These are phyloP conservation scores for Trichosanthes cucumerina DNA, from an alignment of 306 rosid species.

Conservation along the genomic window DNA sequence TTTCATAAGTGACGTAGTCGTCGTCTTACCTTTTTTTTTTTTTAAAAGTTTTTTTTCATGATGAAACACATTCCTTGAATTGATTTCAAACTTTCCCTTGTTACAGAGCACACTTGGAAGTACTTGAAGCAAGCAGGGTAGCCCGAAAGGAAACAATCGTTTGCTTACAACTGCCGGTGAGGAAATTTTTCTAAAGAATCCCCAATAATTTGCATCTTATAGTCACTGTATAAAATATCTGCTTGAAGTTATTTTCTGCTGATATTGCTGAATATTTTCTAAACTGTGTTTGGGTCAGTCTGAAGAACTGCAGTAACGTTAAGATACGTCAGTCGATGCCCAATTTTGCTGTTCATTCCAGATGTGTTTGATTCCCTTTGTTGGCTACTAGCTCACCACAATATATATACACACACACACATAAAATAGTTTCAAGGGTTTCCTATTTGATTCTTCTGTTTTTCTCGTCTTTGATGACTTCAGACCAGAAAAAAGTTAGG, in stretches of 20 bases:
- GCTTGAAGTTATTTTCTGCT: neutral
- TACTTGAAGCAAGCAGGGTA: neutral
- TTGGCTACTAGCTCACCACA: neutral
- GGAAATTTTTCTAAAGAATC: neutral
- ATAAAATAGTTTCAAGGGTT: neutral
- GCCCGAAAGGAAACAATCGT: neutral
- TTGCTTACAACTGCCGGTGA: neutral
- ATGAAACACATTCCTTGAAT: neutral
- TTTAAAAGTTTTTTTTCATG: neutral
- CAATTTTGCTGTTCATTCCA: constrained; percentile 2
- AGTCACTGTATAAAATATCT: neutral
- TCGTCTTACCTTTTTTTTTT: neutral
- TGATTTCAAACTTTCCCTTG: neutral
- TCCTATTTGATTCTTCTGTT: neutral
- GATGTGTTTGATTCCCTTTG: constrained; percentile 9
- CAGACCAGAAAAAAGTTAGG: neutral
- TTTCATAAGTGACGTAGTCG: neutral
- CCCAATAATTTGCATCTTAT: neutral
- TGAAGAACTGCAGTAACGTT: neutral
- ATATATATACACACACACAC: neutral
- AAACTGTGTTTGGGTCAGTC: constrained; percentile 3
- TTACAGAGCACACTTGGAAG: neutral
- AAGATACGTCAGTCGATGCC: neutral
- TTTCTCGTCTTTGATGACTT: neutral
- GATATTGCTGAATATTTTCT: neutral